Evolutionary conservation across 1,284 basidiomycete species (phyloP), one percentile per base, ranked within the genome.

Genomic region (Inonotus obliquus): DNA sequence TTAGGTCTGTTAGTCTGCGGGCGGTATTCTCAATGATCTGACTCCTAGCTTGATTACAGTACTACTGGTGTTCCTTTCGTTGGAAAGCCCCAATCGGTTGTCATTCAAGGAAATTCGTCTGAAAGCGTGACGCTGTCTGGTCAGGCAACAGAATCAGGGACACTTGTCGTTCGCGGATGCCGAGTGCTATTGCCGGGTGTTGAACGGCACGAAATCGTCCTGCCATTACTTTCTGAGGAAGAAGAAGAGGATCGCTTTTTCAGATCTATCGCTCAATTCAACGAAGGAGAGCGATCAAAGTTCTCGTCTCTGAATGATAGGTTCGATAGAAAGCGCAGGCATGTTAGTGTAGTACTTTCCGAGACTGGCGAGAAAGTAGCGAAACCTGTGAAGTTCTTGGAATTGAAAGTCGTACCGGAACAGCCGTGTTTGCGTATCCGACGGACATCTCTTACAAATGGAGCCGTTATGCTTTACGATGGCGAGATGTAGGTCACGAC

Each of bases 391-490:
- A 75, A 75, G 45, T 92, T 85, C 69, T 70, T 94, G 66, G 83
- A 93, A 68, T 91, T 88, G 69, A 77, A 80, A 37, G 89, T 98
- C 17, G 85, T 96, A 9, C 86, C 90, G 2, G 87, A 93, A 66
- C 92, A 95, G 69, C 96, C 96, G 3, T 73, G 94, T 35, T 75
- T 98, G 58, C 84, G 91, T 60, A 89, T 97, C 69, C 82, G 92
- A 64, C 81, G 92, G 71, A 91, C 89, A n/a, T 92, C 91, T 5
- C 77, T 97, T 17, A 93, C 88, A 0, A 92, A 96, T 69, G 93
- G 93, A 1, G 92, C 94, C 0, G 77, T 98, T 29, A 96, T 96
- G 89, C 77, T 99, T 57, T 96, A 94, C 70, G 86, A 96, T 59
- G 96, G 96, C 48, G 96, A 99, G 78, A 85, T 76, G 91, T 94